Evolutionary conservation across 441 rosid genomes (phyloP), one percentile per base, ranked within the genome.

Genomic region (Euphorbia celastroides): DNA sequence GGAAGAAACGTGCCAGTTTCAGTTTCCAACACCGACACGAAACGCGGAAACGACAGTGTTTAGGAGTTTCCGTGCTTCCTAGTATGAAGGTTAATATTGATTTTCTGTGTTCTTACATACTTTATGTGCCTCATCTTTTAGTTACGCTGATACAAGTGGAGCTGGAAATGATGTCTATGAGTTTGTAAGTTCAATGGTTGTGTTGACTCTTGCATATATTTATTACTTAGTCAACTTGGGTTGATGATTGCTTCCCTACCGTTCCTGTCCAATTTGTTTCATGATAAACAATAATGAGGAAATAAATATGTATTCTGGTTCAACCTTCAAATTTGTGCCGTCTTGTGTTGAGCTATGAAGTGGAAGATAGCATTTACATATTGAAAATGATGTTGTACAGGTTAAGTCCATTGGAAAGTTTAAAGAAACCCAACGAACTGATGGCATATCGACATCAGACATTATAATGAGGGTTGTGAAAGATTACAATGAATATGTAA

Each of bases 161-260:
- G 91, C 95, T 68, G 91, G 85, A 48, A 85, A 88, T 0, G 97
- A 88, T 81, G 97, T 90, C 55, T 88, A 90, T 77, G 93, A 91
- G 77, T 91, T 85, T 65, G 97, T 91, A 80, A 87, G 92, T 59
- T 68, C n/a, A 30, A 16, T 60, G 32, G 72, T 58, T 54, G 56
- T 54, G 56, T 20, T 27, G 46, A 62, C 34, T 64, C n/a, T 54
- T 80, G 54, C 36, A 66, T 46, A 17, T n/a, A 17, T 46, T 30
- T 68, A 51, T 34, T 25, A 30, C 34, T 25, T 28, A 5, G 31
- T 9, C 54, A 23, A 36, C 69, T 61, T 28, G 67, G 41, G 22
- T 31, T 61, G 41, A 38, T 50, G 5, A 30, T 28, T 67, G 11
- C 26, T 61, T 57, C 66, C 6, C 11, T 22, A 19, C 19, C 19